Percentiles rank a stretch among this genome's conserved stretches.
These are phyloP conservation scores for Hymenoscyphus salicellus DNA, from an alignment of 2,329 filamentous ascomycete genomes.

Conservation along the genomic window DNA sequence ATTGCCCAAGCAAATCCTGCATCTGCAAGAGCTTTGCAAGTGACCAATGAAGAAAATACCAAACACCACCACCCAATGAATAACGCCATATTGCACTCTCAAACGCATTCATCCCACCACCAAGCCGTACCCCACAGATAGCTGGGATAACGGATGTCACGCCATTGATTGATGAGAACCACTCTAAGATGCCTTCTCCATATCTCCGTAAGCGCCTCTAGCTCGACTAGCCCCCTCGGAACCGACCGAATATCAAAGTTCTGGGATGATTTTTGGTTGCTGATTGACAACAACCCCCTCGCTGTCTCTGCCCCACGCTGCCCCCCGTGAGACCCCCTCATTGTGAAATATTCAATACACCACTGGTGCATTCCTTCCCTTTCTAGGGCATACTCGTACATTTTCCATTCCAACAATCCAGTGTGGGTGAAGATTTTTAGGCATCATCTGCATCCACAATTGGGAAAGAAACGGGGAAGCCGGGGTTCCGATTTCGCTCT, in stretches of 20 bases:
- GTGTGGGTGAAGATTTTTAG: neutral
- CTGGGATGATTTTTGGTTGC: neutral
- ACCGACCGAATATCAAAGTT: slow-evolving; percentile 1
- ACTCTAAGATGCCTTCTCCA: neutral
- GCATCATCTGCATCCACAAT: slow-evolving; percentile 2
- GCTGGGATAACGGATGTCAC: neutral
- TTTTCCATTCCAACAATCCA: neutral
- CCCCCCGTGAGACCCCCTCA: neutral
- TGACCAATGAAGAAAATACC: neutral
- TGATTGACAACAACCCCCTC: neutral
- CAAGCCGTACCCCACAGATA: neutral
- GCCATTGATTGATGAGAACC: neutral
- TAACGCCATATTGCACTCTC: neutral
- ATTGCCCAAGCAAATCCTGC: neutral
- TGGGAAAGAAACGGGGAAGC: neutral
- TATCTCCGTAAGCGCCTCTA: neutral
- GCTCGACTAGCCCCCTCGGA: neutral
- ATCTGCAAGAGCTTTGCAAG: neutral
- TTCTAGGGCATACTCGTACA: neutral
- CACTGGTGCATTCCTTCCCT: neutral
- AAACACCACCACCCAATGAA: neutral
- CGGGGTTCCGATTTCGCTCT: neutral
- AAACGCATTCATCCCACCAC: neutral
- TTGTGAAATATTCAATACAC: neutral
- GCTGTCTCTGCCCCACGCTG: neutral